Evolutionary conservation across 768 basidiomycete genomes (phyloP).

Genomic region (Boletus tomentosulus): DNA sequence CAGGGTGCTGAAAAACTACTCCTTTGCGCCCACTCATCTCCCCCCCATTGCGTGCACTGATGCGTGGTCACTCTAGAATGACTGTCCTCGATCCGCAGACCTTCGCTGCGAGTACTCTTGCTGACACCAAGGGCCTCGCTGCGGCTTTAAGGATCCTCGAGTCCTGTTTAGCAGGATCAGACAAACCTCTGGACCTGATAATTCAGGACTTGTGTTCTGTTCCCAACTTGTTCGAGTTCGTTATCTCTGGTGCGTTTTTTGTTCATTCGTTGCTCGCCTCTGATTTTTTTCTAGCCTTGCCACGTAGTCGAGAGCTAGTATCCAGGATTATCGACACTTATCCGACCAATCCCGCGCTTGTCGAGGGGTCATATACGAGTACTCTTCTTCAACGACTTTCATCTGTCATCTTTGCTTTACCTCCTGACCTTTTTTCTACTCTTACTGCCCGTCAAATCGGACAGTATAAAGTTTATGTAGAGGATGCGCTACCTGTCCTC

Average conservation of each 20-base stretch:
- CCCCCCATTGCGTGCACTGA: neutral
- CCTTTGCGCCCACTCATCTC: neutral
- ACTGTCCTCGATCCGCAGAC: slow-evolving; percentile 11
- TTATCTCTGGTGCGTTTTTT: slow-evolving; percentile 26
- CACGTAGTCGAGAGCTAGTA: slow-evolving; percentile 11
- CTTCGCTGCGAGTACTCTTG: slow-evolving; percentile 18
- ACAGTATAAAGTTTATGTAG: slow-evolving; percentile 20
- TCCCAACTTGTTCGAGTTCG: slow-evolving; percentile 25
- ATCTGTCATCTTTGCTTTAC: slow-evolving; percentile 21
- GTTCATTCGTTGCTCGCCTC: neutral
- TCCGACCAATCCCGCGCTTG: slow-evolving; percentile 24
- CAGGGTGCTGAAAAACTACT: too few relatives aligned
- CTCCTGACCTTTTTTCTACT: slow-evolving; percentile 11
- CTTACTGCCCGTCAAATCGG: slow-evolving; percentile 10
- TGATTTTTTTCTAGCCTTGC: slow-evolving; percentile 12
- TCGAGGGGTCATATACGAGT: slow-evolving; percentile 17
- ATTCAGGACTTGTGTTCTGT: slow-evolving; percentile 25
- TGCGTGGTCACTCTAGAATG: neutral
- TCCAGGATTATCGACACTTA: slow-evolving; percentile 33
- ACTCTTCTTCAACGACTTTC: slow-evolving; percentile 28
- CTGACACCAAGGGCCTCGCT: neutral
- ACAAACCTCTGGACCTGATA: slow-evolving; percentile 19
- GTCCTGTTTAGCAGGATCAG: slow-evolving; percentile 26
- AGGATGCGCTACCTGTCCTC: slow-evolving; percentile 21
- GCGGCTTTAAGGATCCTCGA: slow-evolving; percentile 13